Conservation (phyloP, 805 yeast genomes). For the Candida alai region DNA sequence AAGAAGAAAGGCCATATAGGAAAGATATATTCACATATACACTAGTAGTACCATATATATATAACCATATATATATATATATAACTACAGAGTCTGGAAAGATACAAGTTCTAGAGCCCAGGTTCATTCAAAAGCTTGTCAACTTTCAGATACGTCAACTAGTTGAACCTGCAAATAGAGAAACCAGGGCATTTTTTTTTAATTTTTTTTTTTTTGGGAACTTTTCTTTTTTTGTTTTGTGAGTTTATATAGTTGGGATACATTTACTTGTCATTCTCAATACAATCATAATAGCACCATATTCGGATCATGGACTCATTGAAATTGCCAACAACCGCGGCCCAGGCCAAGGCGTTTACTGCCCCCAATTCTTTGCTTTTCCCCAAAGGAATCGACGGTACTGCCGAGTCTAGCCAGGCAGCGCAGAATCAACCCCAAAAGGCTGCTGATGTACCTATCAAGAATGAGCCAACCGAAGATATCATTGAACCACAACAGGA, state of each 20-base stretch:
- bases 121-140: no score
- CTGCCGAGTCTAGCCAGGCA: slow-evolving; percentile 11
- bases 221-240: slow-evolving; percentile 2
- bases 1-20: neutral
- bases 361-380: slow-evolving; percentile 61
- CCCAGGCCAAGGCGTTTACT: slow-evolving; percentile 69
- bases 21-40: neutral
- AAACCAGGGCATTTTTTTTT: no score
- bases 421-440: slow-evolving; percentile 10
- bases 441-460: slow-evolving; percentile 5
- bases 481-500: slow-evolving; percentile 38
- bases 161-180: no score
- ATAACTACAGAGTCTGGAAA: no score
- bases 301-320: slow-evolving; percentile 57
- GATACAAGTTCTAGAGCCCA: no score
- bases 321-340: slow-evolving; percentile 73
- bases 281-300: slow-evolving; percentile 7
- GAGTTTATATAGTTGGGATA: slow-evolving; percentile 33
- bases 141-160: no score
- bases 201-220: no score
- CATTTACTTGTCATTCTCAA: slow-evolving; percentile 41
- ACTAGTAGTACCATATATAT: no score
- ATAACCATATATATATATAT: no score
- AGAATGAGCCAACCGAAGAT: slow-evolving; percentile 14
- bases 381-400: slow-evolving; percentile 49